A percentile compares a stretch with the other conserved stretches of the same genome.
These are phyloP conservation scores for Apium graveolens DNA, from an alignment of 129 eudicot genomes.

Conservation along the genomic window DNA sequence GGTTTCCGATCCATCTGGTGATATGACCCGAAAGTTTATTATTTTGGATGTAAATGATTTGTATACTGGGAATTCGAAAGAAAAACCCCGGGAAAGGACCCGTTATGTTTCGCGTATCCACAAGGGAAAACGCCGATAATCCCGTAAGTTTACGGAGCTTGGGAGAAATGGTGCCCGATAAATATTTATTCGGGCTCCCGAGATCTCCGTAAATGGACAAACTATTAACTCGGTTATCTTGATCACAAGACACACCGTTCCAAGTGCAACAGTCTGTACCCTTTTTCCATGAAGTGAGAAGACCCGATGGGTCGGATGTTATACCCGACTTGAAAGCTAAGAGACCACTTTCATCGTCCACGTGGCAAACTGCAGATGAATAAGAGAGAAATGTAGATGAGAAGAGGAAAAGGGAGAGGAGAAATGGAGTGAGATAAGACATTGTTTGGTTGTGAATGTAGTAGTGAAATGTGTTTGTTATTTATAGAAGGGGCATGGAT, in stretches of 20 bases:
- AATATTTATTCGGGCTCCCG: conserved; percentile 12
- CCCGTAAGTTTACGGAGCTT: conserved; percentile 31
- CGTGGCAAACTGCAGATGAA: conserved; percentile 30
- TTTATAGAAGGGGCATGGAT: background rate
- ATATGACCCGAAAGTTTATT: conserved; percentile 41
- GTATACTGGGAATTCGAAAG: conserved; percentile 20
- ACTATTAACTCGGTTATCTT: conserved; percentile 28
- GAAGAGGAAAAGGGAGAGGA: conserved; percentile 2
- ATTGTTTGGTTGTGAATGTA: background rate
- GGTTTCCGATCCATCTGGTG: conserved; percentile 30
- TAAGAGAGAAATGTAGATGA: background rate
- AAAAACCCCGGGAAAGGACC: background rate
- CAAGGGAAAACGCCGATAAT: background rate
- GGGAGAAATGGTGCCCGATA: conserved; percentile 42
- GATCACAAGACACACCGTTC: conserved; percentile 33
- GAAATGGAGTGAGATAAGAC: background rate
- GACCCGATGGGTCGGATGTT: conserved; percentile 42
- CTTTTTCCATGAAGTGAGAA: conserved; percentile 40
- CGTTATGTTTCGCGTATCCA: too few relatives aligned
- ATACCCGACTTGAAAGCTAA: conserved; percentile 45
- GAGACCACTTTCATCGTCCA: conserved; percentile 37
- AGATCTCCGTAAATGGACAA: conserved; percentile 23
- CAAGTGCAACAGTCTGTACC: conserved; percentile 53
- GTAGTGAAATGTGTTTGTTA: background rate
- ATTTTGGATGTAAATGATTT: conserved; percentile 31